phyloP scores from a whole-genome alignment of 768 basidiomycete genomes.

The Kwoniella newhampshirensis region DNA sequence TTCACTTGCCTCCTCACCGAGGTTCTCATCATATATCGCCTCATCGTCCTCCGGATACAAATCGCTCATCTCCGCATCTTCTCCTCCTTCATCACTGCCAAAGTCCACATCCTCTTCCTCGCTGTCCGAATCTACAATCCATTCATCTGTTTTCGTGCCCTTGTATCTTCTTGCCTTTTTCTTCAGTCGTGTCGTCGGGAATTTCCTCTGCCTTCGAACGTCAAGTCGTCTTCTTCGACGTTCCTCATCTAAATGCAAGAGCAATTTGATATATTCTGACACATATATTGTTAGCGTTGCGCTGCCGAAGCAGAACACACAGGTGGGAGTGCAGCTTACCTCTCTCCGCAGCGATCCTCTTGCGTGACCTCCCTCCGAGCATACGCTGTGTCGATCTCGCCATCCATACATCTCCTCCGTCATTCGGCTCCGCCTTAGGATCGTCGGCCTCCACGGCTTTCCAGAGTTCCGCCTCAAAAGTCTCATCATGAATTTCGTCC shows the following conservation, averaged over 20 bases:
- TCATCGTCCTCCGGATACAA: background rate
- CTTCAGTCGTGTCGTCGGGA: constrained; percentile 10
- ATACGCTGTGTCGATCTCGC: background rate
- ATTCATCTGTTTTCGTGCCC: constrained; percentile 4
- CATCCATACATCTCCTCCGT: constrained; percentile 11
- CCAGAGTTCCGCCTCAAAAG: constrained; percentile 10
- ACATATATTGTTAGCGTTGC: background rate
- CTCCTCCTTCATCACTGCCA: background rate
- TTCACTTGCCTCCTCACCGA: constrained; percentile 1
- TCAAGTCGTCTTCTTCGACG: constrained; percentile 8
- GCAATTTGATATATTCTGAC: constrained; percentile 11
- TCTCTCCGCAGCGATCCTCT: background rate
- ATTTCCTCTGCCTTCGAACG: background rate
- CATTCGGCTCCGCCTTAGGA: constrained; percentile 1
- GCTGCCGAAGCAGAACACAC: background rate
- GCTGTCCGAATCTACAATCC: constrained; percentile 11
- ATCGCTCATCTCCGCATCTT: background rate
- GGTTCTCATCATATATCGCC: background rate
- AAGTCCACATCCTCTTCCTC: background rate
- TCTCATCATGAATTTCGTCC: constrained; percentile 21
- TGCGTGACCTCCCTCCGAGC: background rate
- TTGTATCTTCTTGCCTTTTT: constrained; percentile 6
- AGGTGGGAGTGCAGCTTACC: background rate
- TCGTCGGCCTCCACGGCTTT: background rate
- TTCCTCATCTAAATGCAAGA: background rate